phyloP scores from a whole-genome alignment of 306 rosid genomes.

The Lablab purpureus region DNA sequence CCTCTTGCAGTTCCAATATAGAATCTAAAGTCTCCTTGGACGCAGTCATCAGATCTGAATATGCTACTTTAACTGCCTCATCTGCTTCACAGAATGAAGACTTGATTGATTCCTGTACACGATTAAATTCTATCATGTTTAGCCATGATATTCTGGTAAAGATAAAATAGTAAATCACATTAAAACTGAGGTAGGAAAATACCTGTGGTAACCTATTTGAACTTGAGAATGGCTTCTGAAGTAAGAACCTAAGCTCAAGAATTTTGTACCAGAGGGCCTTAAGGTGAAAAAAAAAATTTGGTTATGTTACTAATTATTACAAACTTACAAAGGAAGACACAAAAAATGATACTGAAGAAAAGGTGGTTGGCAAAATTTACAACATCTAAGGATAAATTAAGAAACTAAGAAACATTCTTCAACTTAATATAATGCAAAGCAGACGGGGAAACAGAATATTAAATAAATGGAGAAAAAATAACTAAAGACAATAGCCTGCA shows the following conservation, averaged over 20 bases:
- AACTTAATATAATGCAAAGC: slow-evolving; percentile 6
- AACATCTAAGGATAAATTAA: slow-evolving; percentile 5
- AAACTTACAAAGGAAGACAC: slow-evolving; percentile 25
- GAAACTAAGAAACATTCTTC: slow-evolving; percentile 19
- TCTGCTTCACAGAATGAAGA: slow-evolving; percentile 68
- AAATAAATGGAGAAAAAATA: background rate
- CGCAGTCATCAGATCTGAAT: slow-evolving; percentile 68
- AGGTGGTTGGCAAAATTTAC: slow-evolving; percentile 1
- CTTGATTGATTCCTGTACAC: slow-evolving; percentile 76
- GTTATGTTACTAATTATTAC: background rate
- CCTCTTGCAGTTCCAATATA: slow-evolving; percentile 84
- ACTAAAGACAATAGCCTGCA: background rate
- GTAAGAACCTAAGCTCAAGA: slow-evolving; percentile 83
- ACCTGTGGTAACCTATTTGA: slow-evolving; percentile 96
- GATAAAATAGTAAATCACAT: slow-evolving; percentile 30
- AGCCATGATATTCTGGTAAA: slow-evolving; percentile 22
- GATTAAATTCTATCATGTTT: slow-evolving; percentile 26
- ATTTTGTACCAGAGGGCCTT: slow-evolving; percentile 92
- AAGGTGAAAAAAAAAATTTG: slow-evolving; percentile 44
- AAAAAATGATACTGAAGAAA: slow-evolving; percentile 4
- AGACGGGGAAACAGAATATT: slow-evolving; percentile 15
- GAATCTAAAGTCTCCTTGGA: slow-evolving; percentile 81
- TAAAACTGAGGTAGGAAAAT: slow-evolving; percentile 36
- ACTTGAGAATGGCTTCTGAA: slow-evolving; percentile 82
- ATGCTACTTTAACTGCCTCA: slow-evolving; percentile 65